phyloP scores from a whole-genome alignment of 768 basidiomycete genomes.

The Tremella fuciformis region DNA sequence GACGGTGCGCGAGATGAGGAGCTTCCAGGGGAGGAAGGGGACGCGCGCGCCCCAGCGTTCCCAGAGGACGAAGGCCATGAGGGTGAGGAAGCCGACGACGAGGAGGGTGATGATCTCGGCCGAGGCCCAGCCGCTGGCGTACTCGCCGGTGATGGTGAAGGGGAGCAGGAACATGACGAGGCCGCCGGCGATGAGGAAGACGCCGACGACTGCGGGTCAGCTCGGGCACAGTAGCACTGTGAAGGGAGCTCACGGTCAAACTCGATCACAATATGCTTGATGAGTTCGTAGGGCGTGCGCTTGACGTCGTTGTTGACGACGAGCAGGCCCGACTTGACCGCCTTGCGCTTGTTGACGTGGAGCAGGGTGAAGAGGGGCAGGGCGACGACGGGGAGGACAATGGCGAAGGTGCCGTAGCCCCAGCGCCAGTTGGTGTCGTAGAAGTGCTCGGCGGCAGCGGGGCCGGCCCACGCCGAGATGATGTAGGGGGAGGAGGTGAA shows the following conservation, averaged over 20 bases:
- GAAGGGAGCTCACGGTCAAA: slow-evolving; percentile 34
- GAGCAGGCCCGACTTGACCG: slow-evolving; percentile 20
- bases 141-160: slow-evolving; percentile 40
- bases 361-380: slow-evolving; percentile 15
- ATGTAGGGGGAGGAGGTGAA: slow-evolving; percentile 41
- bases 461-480: slow-evolving; percentile 45
- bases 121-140: slow-evolving; percentile 24
- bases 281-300: not conserved
- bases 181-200: slow-evolving; percentile 40
- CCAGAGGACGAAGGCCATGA: slow-evolving; percentile 37
- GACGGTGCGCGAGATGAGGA: slow-evolving; percentile 42
- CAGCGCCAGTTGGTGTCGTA: slow-evolving; percentile 37
- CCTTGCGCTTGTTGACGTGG: slow-evolving; percentile 25
- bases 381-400: slow-evolving; percentile 32
- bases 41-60: slow-evolving; percentile 32
- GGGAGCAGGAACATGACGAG: slow-evolving; percentile 48
- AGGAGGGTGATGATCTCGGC: slow-evolving; percentile 43
- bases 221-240: not conserved
- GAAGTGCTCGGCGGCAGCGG: slow-evolving; percentile 33
- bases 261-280: slow-evolving; percentile 18
- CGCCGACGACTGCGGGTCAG: slow-evolving; percentile 35
- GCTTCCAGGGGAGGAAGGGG: slow-evolving; percentile 35
- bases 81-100: slow-evolving; percentile 38
- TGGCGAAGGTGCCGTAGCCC: slow-evolving; percentile 32
- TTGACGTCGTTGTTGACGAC: not conserved